phyloP scores from a whole-genome alignment of 78 protist genomes.

The Planoprotostelium fungivorum region DNA sequence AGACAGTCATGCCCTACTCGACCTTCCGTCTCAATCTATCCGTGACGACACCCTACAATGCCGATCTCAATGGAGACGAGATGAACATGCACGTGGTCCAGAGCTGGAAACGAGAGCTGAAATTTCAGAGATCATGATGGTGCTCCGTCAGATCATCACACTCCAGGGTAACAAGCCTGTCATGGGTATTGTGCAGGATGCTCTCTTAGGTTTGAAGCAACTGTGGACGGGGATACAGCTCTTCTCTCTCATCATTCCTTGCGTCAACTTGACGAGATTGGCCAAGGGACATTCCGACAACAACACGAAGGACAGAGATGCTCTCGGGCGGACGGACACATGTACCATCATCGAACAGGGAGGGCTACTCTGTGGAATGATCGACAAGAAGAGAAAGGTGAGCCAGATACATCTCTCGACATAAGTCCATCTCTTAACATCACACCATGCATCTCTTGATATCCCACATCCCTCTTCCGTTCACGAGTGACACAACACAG shows the following conservation, averaged over 20 bases:
- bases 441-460: no score
- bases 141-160: constrained; percentile 94
- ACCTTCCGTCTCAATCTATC: constrained; percentile 98
- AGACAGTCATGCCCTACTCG: constrained; percentile 96
- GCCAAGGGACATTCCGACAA: constrained; percentile 37
- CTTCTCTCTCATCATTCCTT: constrained; percentile 82
- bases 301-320: constrained; percentile 27
- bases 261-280: constrained; percentile 47
- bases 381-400: constrained; percentile 79
- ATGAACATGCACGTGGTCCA: constrained; percentile 99
- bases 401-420: no score
- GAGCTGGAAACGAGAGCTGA: constrained; percentile 88
- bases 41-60: constrained; percentile 99
- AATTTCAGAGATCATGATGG: constrained; percentile 90
- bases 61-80: constrained; percentile 99
- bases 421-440: no score
- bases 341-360: constrained; percentile 86
- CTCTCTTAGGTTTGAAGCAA: constrained; percentile 93
- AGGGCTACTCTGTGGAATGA: constrained; percentile 83
- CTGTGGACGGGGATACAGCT: constrained; percentile 99
- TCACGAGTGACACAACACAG: constrained; percentile 74
- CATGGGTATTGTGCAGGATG: constrained; percentile 99
- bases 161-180: constrained; percentile 97
- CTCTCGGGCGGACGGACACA: constrained; percentile 87
- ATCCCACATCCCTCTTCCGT: no score